These are phyloP conservation scores for Pythium volutum DNA, from an alignment of 352 stramenopile species.

Conservation along the genomic window DNA sequence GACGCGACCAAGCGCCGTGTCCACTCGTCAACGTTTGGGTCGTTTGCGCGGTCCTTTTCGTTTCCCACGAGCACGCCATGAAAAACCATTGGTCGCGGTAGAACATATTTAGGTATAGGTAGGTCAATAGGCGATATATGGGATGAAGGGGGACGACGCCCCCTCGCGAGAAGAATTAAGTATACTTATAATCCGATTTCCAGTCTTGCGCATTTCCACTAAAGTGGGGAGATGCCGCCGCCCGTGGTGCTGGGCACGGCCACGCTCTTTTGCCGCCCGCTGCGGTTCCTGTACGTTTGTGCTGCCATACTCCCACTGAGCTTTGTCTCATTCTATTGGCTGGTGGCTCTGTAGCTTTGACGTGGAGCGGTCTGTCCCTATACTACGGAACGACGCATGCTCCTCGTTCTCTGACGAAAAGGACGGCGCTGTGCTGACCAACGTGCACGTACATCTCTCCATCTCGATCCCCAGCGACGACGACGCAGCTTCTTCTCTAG, in stretches of 20 bases:
- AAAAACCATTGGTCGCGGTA: too few species aligned
- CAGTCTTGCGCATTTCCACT: neutral
- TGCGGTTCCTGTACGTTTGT: slow-evolving; percentile 44
- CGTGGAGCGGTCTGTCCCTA: slow-evolving; percentile 38
- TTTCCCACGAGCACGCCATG: slow-evolving; percentile 30
- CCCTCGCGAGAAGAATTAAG: neutral
- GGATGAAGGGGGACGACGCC: neutral
- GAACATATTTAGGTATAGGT: neutral
- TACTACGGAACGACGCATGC: slow-evolving; percentile 15
- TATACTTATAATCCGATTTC: neutral
- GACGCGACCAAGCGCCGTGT: slow-evolving; percentile 59
- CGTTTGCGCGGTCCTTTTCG: slow-evolving; percentile 72
- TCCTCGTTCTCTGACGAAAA: neutral
- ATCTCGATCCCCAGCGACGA: slow-evolving; percentile 16
- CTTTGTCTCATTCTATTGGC: neutral
- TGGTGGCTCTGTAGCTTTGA: slow-evolving; percentile 34
- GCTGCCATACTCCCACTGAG: neutral
- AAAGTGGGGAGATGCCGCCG: neutral
- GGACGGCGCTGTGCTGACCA: slow-evolving; percentile 18
- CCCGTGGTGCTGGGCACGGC: slow-evolving; percentile 32
- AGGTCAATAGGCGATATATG: too few species aligned
- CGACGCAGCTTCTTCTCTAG: neutral
- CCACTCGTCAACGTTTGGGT: slow-evolving; percentile 77
- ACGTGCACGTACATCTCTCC: slow-evolving; percentile 44
- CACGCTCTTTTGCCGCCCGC: slow-evolving; percentile 44